These are phyloP conservation scores for Schizophyllum amplum DNA, from an alignment of 1,284 basidiomycete species.

Conservation along the genomic window DNA sequence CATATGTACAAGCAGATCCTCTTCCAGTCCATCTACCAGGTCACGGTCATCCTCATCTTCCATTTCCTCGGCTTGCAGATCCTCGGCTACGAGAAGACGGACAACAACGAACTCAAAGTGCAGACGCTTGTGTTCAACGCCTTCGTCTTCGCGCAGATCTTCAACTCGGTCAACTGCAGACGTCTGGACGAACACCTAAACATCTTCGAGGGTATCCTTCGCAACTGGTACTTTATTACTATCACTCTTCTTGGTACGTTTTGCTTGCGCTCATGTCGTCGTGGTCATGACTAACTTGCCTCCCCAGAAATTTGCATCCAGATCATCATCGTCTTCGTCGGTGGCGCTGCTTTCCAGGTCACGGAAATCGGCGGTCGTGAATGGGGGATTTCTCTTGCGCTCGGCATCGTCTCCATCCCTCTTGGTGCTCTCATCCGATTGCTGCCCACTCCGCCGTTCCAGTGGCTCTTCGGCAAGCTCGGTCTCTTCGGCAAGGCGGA, in stretches of 20 bases:
- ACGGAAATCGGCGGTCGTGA: constrained; percentile 70
- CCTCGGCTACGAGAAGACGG: constrained; percentile 47
- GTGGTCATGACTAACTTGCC: constrained; percentile 2
- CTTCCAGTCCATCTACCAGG: constrained; percentile 87
- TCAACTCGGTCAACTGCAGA: constrained; percentile 90
- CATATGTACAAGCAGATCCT: constrained; percentile 96
- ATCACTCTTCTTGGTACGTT: constrained; percentile 76
- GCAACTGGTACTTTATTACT: constrained; percentile 82
- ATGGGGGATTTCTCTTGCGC: constrained; percentile 89
- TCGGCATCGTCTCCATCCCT: constrained; percentile 84
- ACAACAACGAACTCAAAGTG: constrained; percentile 45
- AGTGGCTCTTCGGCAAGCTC: constrained; percentile 58
- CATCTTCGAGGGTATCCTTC: constrained; percentile 78
- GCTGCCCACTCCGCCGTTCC: constrained; percentile 78
- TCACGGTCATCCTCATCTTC: constrained; percentile 77
- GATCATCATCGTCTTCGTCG: constrained; percentile 85
- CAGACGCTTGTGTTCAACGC: constrained; percentile 92
- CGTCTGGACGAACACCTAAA: constrained; percentile 83
- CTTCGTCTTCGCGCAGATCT: constrained; percentile 96
- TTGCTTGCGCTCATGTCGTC: neutral
- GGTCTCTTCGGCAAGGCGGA: constrained; percentile 62
- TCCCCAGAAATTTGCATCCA: constrained; percentile 77
- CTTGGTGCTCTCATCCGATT: constrained; percentile 79
- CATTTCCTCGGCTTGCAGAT: constrained; percentile 80
- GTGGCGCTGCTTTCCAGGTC: constrained; percentile 91